A percentile compares a stretch with the other conserved stretches of the same genome.
These are phyloP conservation scores for Discostella stelligeroides DNA, from an alignment of 108 stramenopile species.

Conservation along the genomic window DNA sequence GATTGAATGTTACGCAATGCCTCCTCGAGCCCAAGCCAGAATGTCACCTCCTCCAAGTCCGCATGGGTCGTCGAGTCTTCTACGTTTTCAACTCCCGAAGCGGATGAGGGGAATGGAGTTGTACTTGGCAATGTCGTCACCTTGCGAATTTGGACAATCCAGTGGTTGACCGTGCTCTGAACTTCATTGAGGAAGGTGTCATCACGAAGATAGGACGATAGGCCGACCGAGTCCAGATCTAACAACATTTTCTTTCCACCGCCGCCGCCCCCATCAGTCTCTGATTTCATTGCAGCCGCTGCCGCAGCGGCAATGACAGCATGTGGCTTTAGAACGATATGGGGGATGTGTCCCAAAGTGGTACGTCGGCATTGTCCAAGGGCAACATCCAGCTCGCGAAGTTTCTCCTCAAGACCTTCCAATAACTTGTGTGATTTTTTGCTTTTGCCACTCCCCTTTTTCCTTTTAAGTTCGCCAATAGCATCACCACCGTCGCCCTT, in stretches of 20 bases:
- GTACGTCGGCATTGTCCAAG: constrained; percentile 67
- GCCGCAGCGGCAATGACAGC: constrained; percentile 44
- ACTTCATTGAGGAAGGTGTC: constrained; percentile 80
- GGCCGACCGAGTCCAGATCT: constrained; percentile 68
- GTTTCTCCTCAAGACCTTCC: constrained; percentile 65
- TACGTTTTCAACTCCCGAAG: constrained; percentile 23
- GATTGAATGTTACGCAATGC: constrained; percentile 62
- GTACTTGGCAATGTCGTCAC: constrained; percentile 67
- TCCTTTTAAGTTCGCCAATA: too few species aligned
- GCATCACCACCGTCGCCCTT: not conserved
- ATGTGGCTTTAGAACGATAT: constrained; percentile 56
- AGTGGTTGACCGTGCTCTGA: constrained; percentile 67
- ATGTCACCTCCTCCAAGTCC: constrained; percentile 83
- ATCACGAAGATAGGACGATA: constrained; percentile 53
- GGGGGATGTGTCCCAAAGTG: constrained; percentile 61
- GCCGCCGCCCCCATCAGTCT: constrained; percentile 3
- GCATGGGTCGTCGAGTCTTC: constrained; percentile 45
- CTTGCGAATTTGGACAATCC: constrained; percentile 84
- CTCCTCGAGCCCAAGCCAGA: constrained; percentile 75
- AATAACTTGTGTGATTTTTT: constrained; percentile 40
- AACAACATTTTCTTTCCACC: constrained; percentile 12
- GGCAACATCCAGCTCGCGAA: constrained; percentile 79
- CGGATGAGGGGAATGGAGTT: constrained; percentile 66
- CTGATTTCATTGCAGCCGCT: not conserved
- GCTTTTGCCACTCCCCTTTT: not conserved